phyloP scores from a whole-genome alignment of 148 eudicot species.

The Amaranthus palmeri region DNA sequence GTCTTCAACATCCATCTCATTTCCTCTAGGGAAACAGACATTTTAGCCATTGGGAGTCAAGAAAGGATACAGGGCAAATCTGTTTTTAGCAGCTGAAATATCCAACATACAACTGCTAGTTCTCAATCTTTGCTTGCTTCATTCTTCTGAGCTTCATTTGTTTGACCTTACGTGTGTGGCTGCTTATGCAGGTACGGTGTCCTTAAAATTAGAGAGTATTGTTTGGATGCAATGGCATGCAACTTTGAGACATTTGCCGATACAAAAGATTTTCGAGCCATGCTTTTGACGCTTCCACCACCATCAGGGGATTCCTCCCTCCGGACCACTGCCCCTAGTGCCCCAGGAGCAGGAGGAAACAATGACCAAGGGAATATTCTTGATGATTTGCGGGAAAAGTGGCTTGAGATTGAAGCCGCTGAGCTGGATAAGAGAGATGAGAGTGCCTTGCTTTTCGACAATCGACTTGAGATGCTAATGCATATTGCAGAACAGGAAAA shows the following conservation, averaged over 20 bases:
- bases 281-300: conserved; percentile 89
- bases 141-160: neutral
- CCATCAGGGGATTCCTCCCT: conserved; percentile 95
- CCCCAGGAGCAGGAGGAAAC: conserved; percentile 77
- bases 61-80: neutral
- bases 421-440: conserved; percentile 90
- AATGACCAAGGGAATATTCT: conserved; percentile 61
- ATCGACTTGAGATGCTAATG: conserved; percentile 83
- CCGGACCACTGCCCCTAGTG: conserved; percentile 91
- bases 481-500: conserved; percentile 64
- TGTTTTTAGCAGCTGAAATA: neutral
- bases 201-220: conserved; percentile 76
- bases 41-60: neutral
- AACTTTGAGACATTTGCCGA: conserved; percentile 89
- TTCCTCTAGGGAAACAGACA: neutral
- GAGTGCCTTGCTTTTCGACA: conserved; percentile 82
- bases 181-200: conserved; percentile 70
- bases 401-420: conserved; percentile 93
- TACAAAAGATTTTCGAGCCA: conserved; percentile 68
- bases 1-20: neutral
- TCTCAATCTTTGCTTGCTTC: neutral
- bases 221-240: conserved; percentile 79
- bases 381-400: conserved; percentile 90
- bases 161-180: neutral
- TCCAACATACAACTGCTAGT: neutral